phyloP scores from a whole-genome alignment of 164 flowering plant genomes.

The Houttuynia cordata region DNA sequence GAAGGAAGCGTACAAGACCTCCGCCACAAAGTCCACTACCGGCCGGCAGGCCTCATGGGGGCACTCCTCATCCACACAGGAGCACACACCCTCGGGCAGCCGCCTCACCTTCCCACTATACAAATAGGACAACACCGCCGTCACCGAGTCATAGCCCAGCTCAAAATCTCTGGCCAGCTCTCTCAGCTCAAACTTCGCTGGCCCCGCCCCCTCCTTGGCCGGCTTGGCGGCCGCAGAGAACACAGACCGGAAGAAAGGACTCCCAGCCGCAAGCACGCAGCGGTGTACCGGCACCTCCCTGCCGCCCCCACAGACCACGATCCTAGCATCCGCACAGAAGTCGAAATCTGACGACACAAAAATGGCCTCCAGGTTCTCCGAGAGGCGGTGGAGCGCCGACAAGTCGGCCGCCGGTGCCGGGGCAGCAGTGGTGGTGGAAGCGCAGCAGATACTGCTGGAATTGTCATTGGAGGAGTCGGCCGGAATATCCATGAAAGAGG shows the following conservation, averaged over 20 bases:
- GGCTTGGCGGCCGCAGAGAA: constrained; percentile 21
- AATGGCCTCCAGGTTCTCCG: constrained; percentile 35
- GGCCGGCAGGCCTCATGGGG: constrained; percentile 58
- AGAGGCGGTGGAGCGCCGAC: constrained; percentile 36
- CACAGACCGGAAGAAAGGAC: constrained; percentile 38
- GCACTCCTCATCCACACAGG: constrained; percentile 66
- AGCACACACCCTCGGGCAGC: constrained; percentile 33
- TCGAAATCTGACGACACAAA: constrained; percentile 23
- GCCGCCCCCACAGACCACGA: constrained; percentile 18
- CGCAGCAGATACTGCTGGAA: constrained; percentile 26
- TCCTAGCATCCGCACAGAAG: constrained; percentile 47
- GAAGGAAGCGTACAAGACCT: constrained; percentile 57
- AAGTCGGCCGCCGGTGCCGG: constrained; percentile 20
- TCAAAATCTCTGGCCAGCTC: constrained; percentile 45
- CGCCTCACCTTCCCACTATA: constrained; percentile 50
- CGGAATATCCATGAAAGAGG: constrained; percentile 14
- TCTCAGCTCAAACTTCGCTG: constrained; percentile 36
- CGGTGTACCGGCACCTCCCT: constrained; percentile 53
- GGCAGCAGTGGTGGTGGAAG: constrained; percentile 12
- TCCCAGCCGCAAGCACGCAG: constrained; percentile 52
- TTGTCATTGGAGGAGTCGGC: constrained; percentile 37
- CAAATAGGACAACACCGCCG: constrained; percentile 49
- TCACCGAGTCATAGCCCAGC: constrained; percentile 45
- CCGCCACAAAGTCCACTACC: constrained; percentile 45
- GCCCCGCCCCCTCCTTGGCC: neutral